phyloP scores from a whole-genome alignment of 371 early-diverging fungal species.

The Basidiobolus meristosporus region DNA sequence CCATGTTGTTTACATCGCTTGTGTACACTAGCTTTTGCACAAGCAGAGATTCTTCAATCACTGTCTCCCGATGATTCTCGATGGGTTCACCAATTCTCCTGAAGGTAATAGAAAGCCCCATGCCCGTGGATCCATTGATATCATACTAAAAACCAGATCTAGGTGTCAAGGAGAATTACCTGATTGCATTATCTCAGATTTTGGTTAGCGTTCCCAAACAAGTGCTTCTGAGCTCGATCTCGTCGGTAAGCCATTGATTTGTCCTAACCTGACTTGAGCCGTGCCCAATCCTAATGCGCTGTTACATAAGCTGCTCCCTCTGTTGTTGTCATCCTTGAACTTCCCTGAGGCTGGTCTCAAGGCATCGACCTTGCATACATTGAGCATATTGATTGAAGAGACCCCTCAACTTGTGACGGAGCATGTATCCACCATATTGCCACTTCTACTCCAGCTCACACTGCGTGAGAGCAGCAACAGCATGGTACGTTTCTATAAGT shows the following conservation, averaged over 20 bases:
- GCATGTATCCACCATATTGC: conserved; percentile 24
- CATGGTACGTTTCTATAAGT: conserved; percentile 7
- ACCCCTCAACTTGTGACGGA: conserved; percentile 35
- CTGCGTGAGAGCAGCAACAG: conserved; percentile 14
- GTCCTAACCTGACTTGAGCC: too few relatives aligned
- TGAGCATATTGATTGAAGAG: conserved; percentile 32
- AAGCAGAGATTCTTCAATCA: conserved; percentile 67
- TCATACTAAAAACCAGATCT: background rate
- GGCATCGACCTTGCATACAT: conserved; percentile 54
- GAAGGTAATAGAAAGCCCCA: conserved; percentile 10
- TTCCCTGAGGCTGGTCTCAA: conserved; percentile 38
- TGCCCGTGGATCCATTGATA: too few relatives aligned
- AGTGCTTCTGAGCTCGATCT: conserved; percentile 53
- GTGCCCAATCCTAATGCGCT: too few relatives aligned
- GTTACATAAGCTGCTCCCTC: conserved; percentile 12
- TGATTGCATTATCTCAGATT: conserved; percentile 64
- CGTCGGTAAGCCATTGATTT: conserved; percentile 49
- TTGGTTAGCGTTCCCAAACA: conserved; percentile 63
- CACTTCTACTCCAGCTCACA: conserved; percentile 19
- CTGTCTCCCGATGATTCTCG: conserved; percentile 44
- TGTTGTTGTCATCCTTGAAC: conserved; percentile 46
- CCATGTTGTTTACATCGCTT: too few relatives aligned
- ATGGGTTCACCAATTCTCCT: conserved; percentile 26
- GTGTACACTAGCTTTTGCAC: conserved; percentile 36
- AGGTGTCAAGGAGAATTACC: conserved; percentile 38